phyloP scores from a whole-genome alignment of 352 stramenopile species.

The Globisporangium rhizosaccharum region DNA sequence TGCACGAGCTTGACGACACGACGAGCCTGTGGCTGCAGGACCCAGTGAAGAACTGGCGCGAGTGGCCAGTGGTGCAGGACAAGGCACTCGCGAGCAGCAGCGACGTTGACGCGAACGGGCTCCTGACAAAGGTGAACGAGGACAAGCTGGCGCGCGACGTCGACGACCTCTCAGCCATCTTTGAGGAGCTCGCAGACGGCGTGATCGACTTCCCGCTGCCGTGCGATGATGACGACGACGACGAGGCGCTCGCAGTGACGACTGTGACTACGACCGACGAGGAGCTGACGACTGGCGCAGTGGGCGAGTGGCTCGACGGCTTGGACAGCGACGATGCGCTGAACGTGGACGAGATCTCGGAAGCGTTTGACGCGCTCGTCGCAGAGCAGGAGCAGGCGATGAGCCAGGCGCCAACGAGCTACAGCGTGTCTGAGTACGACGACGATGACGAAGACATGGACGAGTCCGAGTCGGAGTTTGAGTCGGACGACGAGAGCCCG shows the following conservation, averaged over 20 bases:
- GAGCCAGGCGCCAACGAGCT: constrained; percentile 9
- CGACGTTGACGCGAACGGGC: constrained; percentile 14
- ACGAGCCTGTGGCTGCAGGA: constrained; percentile 51
- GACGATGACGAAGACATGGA: constrained; percentile 25
- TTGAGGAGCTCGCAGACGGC: constrained; percentile 62
- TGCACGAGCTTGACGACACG: constrained; percentile 56
- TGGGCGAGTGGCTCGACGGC: constrained; percentile 52
- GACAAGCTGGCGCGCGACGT: constrained; percentile 71
- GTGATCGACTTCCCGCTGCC: constrained; percentile 53
- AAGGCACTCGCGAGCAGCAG: constrained; percentile 19
- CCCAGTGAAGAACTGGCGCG: constrained; percentile 39
- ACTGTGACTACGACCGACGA: not conserved
- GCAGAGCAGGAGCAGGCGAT: constrained; percentile 33
- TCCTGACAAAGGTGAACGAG: constrained; percentile 68
- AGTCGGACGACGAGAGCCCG: constrained; percentile 19
- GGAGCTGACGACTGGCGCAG: constrained; percentile 17
- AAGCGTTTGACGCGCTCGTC: constrained; percentile 54
- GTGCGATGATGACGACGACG: constrained; percentile 40
- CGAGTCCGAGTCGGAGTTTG: constrained; percentile 21
- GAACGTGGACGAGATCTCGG: constrained; percentile 71
- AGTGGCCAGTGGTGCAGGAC: constrained; percentile 39
- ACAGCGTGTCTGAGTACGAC: constrained; percentile 18
- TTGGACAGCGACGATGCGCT: constrained; percentile 62
- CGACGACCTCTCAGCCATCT: constrained; percentile 69
- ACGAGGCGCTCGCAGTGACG: not conserved